A percentile compares a stretch with the other conserved stretches of the same genome.
phyloP scores from a whole-genome alignment of 495 filamentous ascomycete species.

The Delitschia confertaspora region DNA sequence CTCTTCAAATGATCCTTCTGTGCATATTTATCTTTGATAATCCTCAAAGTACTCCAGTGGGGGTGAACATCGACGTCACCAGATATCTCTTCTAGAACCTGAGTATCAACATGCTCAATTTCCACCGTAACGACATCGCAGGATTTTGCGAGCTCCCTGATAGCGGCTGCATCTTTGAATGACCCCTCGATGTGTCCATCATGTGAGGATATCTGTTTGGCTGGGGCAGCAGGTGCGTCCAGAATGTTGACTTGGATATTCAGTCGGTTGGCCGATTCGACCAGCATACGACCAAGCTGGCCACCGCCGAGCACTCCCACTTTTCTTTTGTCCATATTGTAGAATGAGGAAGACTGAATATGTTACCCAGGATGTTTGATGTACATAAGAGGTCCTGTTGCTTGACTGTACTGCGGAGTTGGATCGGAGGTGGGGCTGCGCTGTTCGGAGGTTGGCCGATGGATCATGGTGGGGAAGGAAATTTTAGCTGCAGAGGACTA shows the following conservation, averaged over 20 bases:
- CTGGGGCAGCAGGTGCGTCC: slow-evolving; percentile 69
- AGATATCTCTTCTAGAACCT: slow-evolving; percentile 78
- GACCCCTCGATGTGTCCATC: slow-evolving; percentile 70
- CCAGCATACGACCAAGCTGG: slow-evolving; percentile 89
- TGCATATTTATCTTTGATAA: slow-evolving; percentile 91
- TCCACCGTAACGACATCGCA: slow-evolving; percentile 91
- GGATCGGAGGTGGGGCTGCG: no score
- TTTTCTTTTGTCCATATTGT: slow-evolving; percentile 16
- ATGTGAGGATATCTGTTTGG: slow-evolving; percentile 81
- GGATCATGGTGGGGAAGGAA: neutral
- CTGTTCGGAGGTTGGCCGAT: no score
- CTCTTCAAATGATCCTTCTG: slow-evolving; percentile 75
- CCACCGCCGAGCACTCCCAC: slow-evolving; percentile 68
- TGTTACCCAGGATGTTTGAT: no score
- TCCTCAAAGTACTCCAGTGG: slow-evolving; percentile 77
- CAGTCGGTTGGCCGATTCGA: slow-evolving; percentile 78
- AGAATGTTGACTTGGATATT: slow-evolving; percentile 75
- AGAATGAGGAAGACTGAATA: no score
- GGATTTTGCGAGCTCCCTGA: slow-evolving; percentile 63
- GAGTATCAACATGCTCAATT: slow-evolving; percentile 93
- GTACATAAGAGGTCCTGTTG: no score
- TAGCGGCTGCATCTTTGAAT: slow-evolving; percentile 68
- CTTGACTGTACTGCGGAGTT: no score
- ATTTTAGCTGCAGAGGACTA: no score
- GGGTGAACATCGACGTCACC: slow-evolving; percentile 59